These are phyloP conservation scores for Venturia effusa DNA, from an alignment of 2,329 filamentous ascomycete genomes.

Conservation along the genomic window DNA sequence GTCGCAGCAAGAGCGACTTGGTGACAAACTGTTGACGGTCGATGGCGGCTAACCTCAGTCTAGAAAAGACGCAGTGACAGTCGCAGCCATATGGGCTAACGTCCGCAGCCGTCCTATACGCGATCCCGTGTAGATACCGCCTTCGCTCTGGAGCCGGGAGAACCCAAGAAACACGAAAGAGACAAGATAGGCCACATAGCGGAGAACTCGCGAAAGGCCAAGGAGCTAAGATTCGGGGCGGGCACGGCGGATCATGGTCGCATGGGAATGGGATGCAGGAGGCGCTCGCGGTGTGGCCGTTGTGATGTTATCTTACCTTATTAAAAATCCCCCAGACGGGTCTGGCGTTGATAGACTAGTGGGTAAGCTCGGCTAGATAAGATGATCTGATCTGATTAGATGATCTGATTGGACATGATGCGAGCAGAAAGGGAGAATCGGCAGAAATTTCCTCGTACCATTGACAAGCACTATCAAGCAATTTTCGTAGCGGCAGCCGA, in stretches of 20 bases:
- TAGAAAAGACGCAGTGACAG: no score
- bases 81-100: not conserved
- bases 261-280: no score
- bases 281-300: not conserved
- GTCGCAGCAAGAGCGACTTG: not conserved
- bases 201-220: no score
- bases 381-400: constrained; percentile 3
- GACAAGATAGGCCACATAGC: no score
- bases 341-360: not conserved
- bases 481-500: not conserved
- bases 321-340: not conserved
- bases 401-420: not conserved
- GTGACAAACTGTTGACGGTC: not conserved
- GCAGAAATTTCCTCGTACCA: not conserved
- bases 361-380: constrained; percentile 1
- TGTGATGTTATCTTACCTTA: not conserved
- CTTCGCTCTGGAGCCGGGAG: not conserved
- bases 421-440: not conserved
- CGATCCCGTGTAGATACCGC: not conserved
- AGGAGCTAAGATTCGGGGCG: not conserved
- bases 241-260: not conserved
- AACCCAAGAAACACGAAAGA: no score
- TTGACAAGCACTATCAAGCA: not conserved
- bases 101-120: not conserved
- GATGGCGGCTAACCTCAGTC: no score